These are phyloP conservation scores for Oryza punctata DNA, from an alignment of 176 grass and related monocot genomes.

Conservation along the genomic window DNA sequence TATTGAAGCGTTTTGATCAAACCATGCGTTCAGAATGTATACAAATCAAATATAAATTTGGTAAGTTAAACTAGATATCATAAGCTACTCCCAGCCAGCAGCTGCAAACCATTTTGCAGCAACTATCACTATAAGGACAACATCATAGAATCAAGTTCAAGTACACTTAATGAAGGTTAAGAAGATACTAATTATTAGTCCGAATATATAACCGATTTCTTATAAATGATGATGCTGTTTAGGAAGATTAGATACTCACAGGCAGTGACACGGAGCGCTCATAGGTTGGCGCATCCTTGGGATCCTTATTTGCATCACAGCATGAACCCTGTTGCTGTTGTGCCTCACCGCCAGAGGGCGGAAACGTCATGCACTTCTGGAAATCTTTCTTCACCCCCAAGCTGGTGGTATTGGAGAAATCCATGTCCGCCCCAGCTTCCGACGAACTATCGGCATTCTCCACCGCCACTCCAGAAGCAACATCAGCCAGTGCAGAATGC, in stretches of 20 bases:
- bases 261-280: conserved; percentile 51
- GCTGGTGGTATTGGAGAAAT: background rate
- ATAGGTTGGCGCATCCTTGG: conserved; percentile 9
- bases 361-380: conserved; percentile 48
- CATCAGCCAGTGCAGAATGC: background rate
- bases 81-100: background rate
- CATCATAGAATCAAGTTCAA: background rate
- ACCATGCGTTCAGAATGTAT: too few species aligned
- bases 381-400: conserved; percentile 39
- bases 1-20: too few species aligned
- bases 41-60: background rate
- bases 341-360: background rate
- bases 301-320: background rate
- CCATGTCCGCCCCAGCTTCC: background rate
- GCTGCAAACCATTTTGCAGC: background rate
- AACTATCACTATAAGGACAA: background rate
- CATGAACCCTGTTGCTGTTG: background rate
- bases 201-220: background rate
- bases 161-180: background rate
- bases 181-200: background rate
- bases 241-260: conserved; percentile 39
- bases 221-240: background rate
- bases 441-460: background rate
- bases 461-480: background rate
- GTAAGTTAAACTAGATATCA: background rate